phyloP scores from a whole-genome alignment of 768 basidiomycete species.

The Neoboletus magnificus region DNA sequence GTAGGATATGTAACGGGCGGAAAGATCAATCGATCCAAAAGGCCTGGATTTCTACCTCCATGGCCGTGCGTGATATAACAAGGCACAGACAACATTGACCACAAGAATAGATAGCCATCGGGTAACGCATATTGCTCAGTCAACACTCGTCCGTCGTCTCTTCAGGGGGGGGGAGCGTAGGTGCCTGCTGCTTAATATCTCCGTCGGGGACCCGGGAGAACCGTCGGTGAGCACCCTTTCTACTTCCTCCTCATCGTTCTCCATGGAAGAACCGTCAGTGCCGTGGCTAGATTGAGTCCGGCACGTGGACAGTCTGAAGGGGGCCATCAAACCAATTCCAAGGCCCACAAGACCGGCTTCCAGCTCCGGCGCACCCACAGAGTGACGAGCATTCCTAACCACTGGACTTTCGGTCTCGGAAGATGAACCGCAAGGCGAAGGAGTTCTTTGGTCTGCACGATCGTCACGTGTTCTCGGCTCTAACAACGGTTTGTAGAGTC shows the following conservation, averaged over 20 bases:
- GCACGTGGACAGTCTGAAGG: conserved; percentile 47
- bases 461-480: conserved; percentile 10
- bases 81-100: conserved; percentile 11
- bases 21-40: conserved; percentile 5
- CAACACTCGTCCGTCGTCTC: conserved; percentile 44
- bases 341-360: conserved; percentile 38
- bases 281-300: conserved; percentile 24
- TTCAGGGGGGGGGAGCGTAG: conserved; percentile 44
- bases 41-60: conserved; percentile 3
- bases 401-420: conserved; percentile 53
- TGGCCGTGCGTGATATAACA: conserved; percentile 11
- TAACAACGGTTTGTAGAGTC: conserved; percentile 39
- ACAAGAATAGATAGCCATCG: conserved; percentile 27
- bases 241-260: conserved; percentile 35
- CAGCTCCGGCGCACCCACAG: conserved; percentile 26
- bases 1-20: conserved; percentile 25
- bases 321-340: conserved; percentile 46
- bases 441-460: conserved; percentile 9
- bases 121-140: conserved; percentile 12
- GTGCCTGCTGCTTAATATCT: conserved; percentile 15
- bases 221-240: conserved; percentile 26
- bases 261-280: conserved; percentile 12
- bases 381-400: conserved; percentile 26
- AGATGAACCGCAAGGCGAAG: conserved; percentile 21
- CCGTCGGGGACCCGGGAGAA: conserved; percentile 23